These are phyloP conservation scores for Lasiodiplodia gonubiensis DNA, from an alignment of 2,329 filamentous ascomycete genomes.

Conservation along the genomic window DNA sequence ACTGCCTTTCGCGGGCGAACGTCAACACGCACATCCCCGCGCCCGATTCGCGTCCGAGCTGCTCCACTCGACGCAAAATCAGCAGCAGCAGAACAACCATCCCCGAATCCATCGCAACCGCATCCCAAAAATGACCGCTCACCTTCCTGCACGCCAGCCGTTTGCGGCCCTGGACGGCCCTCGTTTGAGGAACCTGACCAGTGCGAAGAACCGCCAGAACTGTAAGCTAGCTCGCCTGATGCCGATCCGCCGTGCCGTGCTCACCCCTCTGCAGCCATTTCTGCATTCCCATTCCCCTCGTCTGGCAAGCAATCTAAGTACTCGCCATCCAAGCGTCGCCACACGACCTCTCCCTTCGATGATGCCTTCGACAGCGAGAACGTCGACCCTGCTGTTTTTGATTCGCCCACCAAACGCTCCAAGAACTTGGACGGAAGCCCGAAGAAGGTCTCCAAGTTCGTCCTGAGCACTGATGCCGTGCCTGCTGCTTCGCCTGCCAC, in stretches of 20 bases:
- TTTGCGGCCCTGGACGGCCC: constrained; percentile 74
- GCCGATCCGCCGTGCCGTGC: constrained; percentile 19
- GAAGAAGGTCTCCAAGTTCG: constrained; percentile 50
- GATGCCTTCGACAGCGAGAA: constrained; percentile 62
- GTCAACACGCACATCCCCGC: constrained; percentile 22
- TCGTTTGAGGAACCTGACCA: constrained; percentile 73
- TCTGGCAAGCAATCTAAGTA: constrained; percentile 40
- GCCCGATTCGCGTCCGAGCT: constrained; percentile 14
- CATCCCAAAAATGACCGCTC: constrained; percentile 27
- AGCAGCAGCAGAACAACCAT: constrained; percentile 3
- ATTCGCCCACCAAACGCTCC: constrained; percentile 59
- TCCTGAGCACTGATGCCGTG: constrained; percentile 39
- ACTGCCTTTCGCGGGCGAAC: constrained; percentile 12
- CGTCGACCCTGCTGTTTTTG: constrained; percentile 59
- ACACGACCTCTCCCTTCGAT: constrained; percentile 51
- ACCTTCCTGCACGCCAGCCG: constrained; percentile 66
- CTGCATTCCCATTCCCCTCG: constrained; percentile 35
- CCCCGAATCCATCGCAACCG: background rate
- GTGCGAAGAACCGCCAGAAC: constrained; percentile 77
- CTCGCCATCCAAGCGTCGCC: constrained; percentile 54
- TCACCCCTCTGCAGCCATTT: constrained; percentile 38
- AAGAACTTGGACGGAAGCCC: constrained; percentile 50
- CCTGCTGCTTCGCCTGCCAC: constrained; percentile 35
- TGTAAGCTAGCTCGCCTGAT: constrained; percentile 46
- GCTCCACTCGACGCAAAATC: constrained; percentile 24